Conservation (phyloP, 129 eudicot species). For the Chrysanthemum lavandulifolium region DNA sequence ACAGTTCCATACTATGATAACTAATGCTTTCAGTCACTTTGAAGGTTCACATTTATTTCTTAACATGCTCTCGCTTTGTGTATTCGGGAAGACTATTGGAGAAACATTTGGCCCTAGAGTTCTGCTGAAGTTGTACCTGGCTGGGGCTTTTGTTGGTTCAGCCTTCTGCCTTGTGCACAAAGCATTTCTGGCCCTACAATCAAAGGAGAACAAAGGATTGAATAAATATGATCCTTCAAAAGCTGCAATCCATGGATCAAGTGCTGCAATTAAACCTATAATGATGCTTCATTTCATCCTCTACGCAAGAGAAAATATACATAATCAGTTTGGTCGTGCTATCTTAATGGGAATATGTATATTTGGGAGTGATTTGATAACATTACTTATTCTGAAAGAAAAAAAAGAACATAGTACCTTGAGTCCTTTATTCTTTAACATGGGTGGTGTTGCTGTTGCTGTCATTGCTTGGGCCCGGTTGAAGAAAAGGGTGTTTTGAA, state of each 20-base stretch:
- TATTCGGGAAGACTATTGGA: conserved; percentile 50
- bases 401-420: too few species aligned
- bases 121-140: conserved; percentile 36
- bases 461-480: too few species aligned
- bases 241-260: conserved; percentile 64
- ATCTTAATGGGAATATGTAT: neutral
- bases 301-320: neutral
- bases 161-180: conserved; percentile 62
- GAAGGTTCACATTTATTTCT: conserved; percentile 47
- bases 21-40: conserved; percentile 71
- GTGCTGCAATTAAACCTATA: conserved; percentile 82
- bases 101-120: too few species aligned
- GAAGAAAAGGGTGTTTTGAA: too few species aligned
- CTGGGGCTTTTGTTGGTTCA: conserved; percentile 82
- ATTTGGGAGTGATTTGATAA: too few species aligned
- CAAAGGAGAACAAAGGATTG: conserved; percentile 48
- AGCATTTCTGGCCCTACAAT: conserved; percentile 41
- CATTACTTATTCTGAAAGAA: too few species aligned
- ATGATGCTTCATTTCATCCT: conserved; percentile 46
- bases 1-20: conserved; percentile 65
- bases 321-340: neutral
- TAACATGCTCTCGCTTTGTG: conserved; percentile 73
- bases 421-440: too few species aligned
- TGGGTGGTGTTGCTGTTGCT: too few species aligned
- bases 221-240: conserved; percentile 39